These are phyloP conservation scores for Tetrahymena malaccensis DNA, from an alignment of 73 alveolate genomes.

Conservation along the genomic window DNA sequence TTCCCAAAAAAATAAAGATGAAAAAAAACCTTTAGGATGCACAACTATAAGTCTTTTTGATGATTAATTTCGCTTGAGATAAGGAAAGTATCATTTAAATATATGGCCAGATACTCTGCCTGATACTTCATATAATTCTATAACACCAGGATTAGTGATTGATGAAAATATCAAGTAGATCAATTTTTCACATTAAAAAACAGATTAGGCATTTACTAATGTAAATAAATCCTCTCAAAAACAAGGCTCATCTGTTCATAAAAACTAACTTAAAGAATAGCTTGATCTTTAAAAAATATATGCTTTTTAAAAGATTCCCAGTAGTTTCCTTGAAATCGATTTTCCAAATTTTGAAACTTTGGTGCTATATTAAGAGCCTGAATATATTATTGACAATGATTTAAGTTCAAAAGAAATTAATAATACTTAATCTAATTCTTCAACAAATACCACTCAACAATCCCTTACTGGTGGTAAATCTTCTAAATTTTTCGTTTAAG, in stretches of 20 bases:
- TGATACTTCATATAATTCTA: not conserved
- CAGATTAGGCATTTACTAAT: not conserved
- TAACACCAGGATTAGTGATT: slow-evolving; percentile 24
- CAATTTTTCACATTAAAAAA: not conserved
- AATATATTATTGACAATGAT: slow-evolving; percentile 11
- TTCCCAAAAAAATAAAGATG: slow-evolving; percentile 4
- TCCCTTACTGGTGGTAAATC: not conserved
- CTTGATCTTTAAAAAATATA: slow-evolving; percentile 1
- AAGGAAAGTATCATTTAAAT: slow-evolving; percentile 25
- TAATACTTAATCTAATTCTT: not conserved
- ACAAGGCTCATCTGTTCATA: not conserved
- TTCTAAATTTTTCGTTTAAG: slow-evolving; percentile 1
- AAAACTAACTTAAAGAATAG: not conserved
- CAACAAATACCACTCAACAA: not conserved
- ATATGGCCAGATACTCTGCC: slow-evolving; percentile 30
- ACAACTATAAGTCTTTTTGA: slow-evolving; percentile 30
- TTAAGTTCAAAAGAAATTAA: not conserved
- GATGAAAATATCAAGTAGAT: slow-evolving; percentile 21
- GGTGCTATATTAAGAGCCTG: slow-evolving; percentile 13
- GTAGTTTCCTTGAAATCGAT: slow-evolving; percentile 21
- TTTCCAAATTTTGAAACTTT: slow-evolving; percentile 3
- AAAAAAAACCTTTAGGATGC: slow-evolving; percentile 8
- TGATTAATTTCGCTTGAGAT: slow-evolving; percentile 13
- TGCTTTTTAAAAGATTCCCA: not conserved
- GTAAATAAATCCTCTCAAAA: not conserved